Evolutionary conservation across 2,329 filamentous ascomycete genomes (phyloP), one percentile per base, ranked within the genome.

Genomic region (Arthrocladium fulminans): DNA sequence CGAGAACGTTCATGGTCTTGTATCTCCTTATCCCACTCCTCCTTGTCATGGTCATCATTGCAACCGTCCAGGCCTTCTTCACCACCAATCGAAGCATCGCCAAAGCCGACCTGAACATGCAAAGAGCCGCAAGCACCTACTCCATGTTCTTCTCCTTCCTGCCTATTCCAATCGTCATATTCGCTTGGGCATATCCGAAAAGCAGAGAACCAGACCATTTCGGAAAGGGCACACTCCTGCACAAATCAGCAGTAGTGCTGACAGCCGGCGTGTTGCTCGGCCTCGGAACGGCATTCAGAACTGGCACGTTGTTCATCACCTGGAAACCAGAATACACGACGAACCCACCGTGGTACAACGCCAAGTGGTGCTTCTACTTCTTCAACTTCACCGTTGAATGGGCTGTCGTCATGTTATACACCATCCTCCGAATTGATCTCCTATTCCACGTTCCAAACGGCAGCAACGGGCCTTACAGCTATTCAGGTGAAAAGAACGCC

Each of bases 351-450:
- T 85, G 81, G 75, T 90, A 82, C 62, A 76, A 87, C 58, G 70
- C 70, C 59, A 85, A 83, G 62, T 76, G 80, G 1, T 79, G 77
- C 58, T 94, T 88, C 70, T 94, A 92, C 68, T 67, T 80, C 60
- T 86, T 92, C 70, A 85, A 86, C 67, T 94, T 86, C 61, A 70
- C 69, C 13, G 72, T 89, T 30, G 88, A 94, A 65, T 68, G 89
- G 34, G 61, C 84, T 20, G 79, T 88, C 30, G 73, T 90, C 3
- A 75, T 73, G 46, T 67, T 81, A 7, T 90, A 86, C 65, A 74
- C 81, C 0, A 60, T 84, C 13, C 65, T 75, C 17, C 76, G 88
- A 25, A 80, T 92, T 52, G 88, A 94, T 63, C 73, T 74, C 52
- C 77, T 85, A 35, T 94, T 90, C 68, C 75, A 83, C 60, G 69